Evolutionary conservation across 208 protist genomes (phyloP).

Genomic region (Blastocrithidia nonstop): DNA sequence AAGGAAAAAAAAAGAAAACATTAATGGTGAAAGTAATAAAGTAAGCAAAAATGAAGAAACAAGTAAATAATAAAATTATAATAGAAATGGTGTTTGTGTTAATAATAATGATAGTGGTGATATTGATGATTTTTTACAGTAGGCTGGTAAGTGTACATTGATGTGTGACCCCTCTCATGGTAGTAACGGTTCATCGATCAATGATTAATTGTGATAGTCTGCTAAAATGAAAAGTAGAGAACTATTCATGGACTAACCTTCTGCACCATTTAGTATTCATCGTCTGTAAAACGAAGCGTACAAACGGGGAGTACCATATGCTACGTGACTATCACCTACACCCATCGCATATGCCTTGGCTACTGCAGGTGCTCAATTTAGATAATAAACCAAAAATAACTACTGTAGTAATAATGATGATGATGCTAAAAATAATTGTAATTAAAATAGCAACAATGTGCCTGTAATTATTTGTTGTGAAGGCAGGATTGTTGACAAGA

Average conservation of each 20-base stretch:
- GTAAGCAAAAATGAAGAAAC: too few species aligned
- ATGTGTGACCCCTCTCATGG: too few species aligned
- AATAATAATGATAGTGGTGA: too few species aligned
- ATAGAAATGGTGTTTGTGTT: too few species aligned
- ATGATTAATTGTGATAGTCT: too few species aligned
- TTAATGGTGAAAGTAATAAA: too few species aligned
- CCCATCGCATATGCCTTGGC: constrained; percentile 18
- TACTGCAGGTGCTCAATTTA: constrained; percentile 7
- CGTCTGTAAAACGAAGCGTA: constrained; percentile 24
- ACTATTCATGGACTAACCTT: constrained; percentile 46
- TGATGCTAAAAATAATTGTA: too few species aligned
- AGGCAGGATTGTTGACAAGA: constrained; percentile 13
- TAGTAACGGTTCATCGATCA: too few species aligned
- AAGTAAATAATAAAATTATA: too few species aligned
- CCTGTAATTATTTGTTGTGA: constrained; percentile 8
- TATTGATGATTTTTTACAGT: too few species aligned
- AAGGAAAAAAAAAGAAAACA: neutral
- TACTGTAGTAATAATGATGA: neutral
- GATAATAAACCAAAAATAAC: neutral
- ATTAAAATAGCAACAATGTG: neutral
- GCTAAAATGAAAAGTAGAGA: too few species aligned
- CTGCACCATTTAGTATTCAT: constrained; percentile 58
- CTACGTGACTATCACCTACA: constrained; percentile 39
- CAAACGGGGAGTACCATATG: constrained; percentile 23
- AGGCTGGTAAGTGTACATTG: too few species aligned